Base-by-base conservation (phyloP, 192 early-diverging fungal species). In the Coemansia sp. region DNA sequence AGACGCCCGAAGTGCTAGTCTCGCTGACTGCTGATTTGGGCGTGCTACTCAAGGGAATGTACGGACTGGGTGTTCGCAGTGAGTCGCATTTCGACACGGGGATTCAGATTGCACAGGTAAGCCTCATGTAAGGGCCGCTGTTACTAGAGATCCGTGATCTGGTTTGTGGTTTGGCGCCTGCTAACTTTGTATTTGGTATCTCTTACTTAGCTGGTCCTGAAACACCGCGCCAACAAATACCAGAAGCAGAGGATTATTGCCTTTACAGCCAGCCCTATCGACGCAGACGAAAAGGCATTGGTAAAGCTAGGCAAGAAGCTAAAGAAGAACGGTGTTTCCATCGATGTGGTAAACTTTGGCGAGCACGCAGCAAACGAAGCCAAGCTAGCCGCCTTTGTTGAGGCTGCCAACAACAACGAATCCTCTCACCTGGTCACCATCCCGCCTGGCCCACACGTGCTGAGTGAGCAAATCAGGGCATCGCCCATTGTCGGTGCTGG, bases 321-420 rank as follows among this genome's bases (percentile, higher is more conserved):
- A 61, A 97, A 97, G 77, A 99, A 99, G 88, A 99, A 99, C 83
- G 95, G 93, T 65, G 87, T 99, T 39, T 94, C 94, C 9, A 89
- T 99, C 11, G 96, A 99, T 69, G 83, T 99, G 9, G 71, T 99
- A 45, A 96, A 93, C 74, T 99, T 99, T 88, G 95, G 96, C 62
- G 94, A 97, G 77, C 91, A 94, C 59, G 70, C 83, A 3, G 87
- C 88, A 55, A 99, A 99, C 68, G 92, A 92, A 31, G 65, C 89
- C 31, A 96, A 95, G 82, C 83, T 99, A 36, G 87, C 94, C 26
- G 93, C 93, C 5, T 99, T 99, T 77, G 87, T 96, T 35, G 84
- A 82, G 24, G 89, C 88, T 33, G 95, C 96, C 33, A 97, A 96
- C 80, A 92, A 85, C 86, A 90, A 86, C 73, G 93, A 98, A 66